Base-by-base conservation (phyloP, 2,329 filamentous ascomycete species). In the Cryphonectria carpinicola region DNA sequence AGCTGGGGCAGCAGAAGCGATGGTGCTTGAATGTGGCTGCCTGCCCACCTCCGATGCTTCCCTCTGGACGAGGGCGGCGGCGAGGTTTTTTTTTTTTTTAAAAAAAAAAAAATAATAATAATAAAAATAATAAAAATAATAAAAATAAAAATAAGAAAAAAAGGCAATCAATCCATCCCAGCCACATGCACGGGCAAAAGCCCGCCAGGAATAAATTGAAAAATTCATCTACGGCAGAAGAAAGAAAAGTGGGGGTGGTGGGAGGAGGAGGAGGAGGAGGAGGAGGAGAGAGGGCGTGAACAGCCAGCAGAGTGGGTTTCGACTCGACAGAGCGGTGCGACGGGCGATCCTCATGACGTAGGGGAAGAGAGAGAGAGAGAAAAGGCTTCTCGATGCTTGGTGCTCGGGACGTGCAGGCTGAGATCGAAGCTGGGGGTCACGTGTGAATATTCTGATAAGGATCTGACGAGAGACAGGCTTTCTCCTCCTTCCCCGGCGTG, bases 371-470 rank as follows among this genome's bases (percentile, higher is more conserved):
- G 43, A 49, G 14, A 22, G 43, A 49, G 8, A 49, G 7, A n/a
- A 1, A 49, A 10, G 19, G 46, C 17, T 61, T 10, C 11, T 11
- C 8, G 37, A 39, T 39, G 37, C 37, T 39, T 39, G n/a, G 37
- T 25, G 60, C 60, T 37, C 5, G 7, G 37, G 41, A 25, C 22
- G 22, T 62, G 60, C 61, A 65, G 63, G 63, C 63, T 65, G 63
- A 65, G 63, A 65, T 46, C 43, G 41, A 49, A 65, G 63, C 58
- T 39, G 43, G 63, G 43, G 43, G 41, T 43, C 63, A 65, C 63
- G 63, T 65, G 63, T 28, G n/a, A 52, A 22, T 65, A 41, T 65
- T 52, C n/a, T 49, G 28, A 49, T 65, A 65, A 65, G 63, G 41
- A 65, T 52, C 63, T 65, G 63, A 52, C 63, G 41, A 49, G 28